These are phyloP conservation scores for Neocucurbitaria cava DNA, from an alignment of 2,329 filamentous ascomycete genomes.

Conservation along the genomic window DNA sequence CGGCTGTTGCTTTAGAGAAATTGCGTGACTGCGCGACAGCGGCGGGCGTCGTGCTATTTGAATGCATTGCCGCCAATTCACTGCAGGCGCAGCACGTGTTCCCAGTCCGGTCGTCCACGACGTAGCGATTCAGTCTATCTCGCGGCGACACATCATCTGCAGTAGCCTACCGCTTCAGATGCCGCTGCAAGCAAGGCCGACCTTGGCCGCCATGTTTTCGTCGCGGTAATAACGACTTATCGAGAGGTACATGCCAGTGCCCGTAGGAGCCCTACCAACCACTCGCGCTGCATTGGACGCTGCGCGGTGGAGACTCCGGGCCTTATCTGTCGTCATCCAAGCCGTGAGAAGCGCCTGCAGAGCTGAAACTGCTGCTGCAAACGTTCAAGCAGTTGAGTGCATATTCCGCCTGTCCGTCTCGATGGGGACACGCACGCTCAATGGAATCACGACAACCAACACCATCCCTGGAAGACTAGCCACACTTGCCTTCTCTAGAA, in stretches of 20 bases:
- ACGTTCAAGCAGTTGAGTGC: neutral
- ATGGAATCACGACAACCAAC: neutral
- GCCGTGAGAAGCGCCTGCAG: neutral
- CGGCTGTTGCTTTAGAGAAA: neutral
- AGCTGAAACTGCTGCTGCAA: neutral
- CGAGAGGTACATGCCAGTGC: neutral
- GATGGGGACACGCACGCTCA: neutral
- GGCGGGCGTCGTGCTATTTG: slow-evolving; percentile 15
- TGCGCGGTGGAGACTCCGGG: neutral
- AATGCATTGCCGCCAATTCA: slow-evolving; percentile 8
- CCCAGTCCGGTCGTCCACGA: slow-evolving; percentile 14
- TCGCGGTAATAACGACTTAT: neutral
- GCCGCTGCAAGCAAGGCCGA: slow-evolving; percentile 16
- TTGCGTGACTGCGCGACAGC: neutral
- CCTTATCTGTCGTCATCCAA: neutral
- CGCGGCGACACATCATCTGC: slow-evolving; percentile 19
- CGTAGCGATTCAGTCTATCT: slow-evolving; percentile 17
- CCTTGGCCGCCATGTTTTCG: slow-evolving; percentile 19
- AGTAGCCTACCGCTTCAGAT: slow-evolving; percentile 13
- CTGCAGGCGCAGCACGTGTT: slow-evolving; percentile 21
- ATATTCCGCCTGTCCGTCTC: neutral
- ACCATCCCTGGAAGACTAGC: slow-evolving; percentile 4
- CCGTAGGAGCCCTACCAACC: neutral
- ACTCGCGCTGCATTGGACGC: neutral
- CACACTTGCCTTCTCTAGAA: slow-evolving; percentile 36